Conservation (phyloP, 805 yeast species). For the Ogataea trehalophila region DNA sequence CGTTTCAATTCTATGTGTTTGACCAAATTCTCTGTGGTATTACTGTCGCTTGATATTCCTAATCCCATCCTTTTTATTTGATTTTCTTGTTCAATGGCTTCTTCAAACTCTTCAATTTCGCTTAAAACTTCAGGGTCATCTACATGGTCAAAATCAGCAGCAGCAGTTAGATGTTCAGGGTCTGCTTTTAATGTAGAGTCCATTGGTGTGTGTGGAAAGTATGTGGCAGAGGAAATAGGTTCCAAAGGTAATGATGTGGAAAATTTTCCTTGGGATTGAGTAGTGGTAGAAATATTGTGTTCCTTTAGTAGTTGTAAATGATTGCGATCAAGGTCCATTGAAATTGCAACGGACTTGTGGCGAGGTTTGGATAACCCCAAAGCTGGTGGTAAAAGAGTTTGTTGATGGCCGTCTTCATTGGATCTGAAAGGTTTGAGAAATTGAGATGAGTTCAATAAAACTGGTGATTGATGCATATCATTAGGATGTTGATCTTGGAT, state of each 20-base stretch:
- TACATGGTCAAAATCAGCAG: slow-evolving; percentile 41
- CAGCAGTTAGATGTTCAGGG: slow-evolving; percentile 44
- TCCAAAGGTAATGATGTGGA: slow-evolving; percentile 33
- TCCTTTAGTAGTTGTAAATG: not conserved
- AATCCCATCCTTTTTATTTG: slow-evolving; percentile 2
- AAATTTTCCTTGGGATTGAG: slow-evolving; percentile 1
- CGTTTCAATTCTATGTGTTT: not conserved
- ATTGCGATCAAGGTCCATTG: slow-evolving; percentile 13
- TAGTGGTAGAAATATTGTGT: not conserved
- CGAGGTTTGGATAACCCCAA: slow-evolving; percentile 2
- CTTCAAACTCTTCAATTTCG: slow-evolving; percentile 23
- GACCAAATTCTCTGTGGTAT: not conserved
- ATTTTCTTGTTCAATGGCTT: slow-evolving; percentile 17
- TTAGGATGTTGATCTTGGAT: not conserved
- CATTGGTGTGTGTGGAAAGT: slow-evolving; percentile 58
- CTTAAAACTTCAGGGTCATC: slow-evolving; percentile 19
- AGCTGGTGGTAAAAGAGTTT: not conserved
- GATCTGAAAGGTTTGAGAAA: not conserved
- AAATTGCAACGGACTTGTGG: slow-evolving; percentile 10
- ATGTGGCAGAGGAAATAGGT: slow-evolving; percentile 67
- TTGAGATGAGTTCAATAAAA: slow-evolving; percentile 1
- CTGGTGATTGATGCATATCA: not conserved
- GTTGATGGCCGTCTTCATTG: slow-evolving; percentile 1
- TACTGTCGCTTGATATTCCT: not conserved
- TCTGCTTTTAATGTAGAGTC: slow-evolving; percentile 15